These are phyloP conservation scores for Hypomontagnella submonticulosa DNA, from an alignment of 495 filamentous ascomycete species.

Conservation along the genomic window DNA sequence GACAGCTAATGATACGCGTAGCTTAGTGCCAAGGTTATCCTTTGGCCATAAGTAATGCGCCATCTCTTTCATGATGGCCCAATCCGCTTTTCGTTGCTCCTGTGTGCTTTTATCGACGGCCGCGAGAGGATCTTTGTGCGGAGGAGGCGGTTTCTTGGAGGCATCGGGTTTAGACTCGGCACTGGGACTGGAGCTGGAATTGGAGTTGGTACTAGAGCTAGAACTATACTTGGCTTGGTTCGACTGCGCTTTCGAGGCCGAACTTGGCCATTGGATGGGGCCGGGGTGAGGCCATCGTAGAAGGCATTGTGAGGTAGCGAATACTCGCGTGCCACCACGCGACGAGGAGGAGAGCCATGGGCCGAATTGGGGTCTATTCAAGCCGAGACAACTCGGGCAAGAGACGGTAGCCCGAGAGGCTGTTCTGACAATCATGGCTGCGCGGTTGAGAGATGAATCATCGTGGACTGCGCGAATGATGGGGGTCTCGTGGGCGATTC, in stretches of 20 bases:
- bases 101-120: conserved; percentile 68
- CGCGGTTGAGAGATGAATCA: conserved; percentile 12
- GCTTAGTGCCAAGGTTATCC: conserved; percentile 78
- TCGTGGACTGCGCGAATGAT: conserved; percentile 10
- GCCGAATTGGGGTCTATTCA: conserved; percentile 28
- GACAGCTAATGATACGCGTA: conserved; percentile 83
- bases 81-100: conserved; percentile 95
- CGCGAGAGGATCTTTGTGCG: conserved; percentile 53
- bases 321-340: conserved; percentile 19
- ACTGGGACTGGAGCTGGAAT: too few species aligned
- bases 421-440: conserved; percentile 33
- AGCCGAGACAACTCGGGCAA: conserved; percentile 27
- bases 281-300: conserved; percentile 13
- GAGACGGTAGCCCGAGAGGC: conserved; percentile 28
- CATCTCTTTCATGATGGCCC: conserved; percentile 99
- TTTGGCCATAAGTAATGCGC: conserved; percentile 97
- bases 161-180: conserved; percentile 2
- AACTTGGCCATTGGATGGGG: neutral
- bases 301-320: conserved; percentile 29
- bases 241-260: neutral
- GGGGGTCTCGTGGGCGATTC: neutral
- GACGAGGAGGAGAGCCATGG: conserved; percentile 26
- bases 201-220: too few species aligned
- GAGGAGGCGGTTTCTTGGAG: conserved; percentile 29
- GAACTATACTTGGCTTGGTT: conserved; percentile 15